Evolutionary conservation across 108 stramenopile species (phyloP).

Genomic region (Aureococcus anophagefferens): DNA sequence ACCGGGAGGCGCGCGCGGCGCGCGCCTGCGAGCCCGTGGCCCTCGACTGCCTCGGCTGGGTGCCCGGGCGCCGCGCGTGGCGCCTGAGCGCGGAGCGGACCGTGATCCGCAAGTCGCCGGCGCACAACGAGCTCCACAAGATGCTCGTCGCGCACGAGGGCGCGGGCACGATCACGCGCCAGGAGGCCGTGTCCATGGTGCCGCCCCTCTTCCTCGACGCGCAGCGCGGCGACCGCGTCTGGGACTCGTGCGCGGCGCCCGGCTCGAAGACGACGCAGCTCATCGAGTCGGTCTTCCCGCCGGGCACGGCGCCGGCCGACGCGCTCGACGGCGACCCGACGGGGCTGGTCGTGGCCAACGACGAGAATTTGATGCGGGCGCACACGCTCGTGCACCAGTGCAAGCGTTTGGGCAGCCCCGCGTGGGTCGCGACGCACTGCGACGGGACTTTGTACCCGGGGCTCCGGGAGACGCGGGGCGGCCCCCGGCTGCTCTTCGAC

Average conservation of each 20-base stretch:
- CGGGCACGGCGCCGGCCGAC: conserved; percentile 49
- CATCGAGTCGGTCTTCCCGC: conserved; percentile 71
- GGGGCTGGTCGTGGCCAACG: conserved; percentile 55
- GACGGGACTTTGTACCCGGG: conserved; percentile 77
- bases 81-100: background rate
- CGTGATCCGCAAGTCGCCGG: background rate
- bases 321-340: conserved; percentile 34
- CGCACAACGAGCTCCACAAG: background rate
- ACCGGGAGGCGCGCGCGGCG: background rate
- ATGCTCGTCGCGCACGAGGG: background rate
- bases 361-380: conserved; percentile 40
- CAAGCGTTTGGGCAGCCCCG: conserved; percentile 46
- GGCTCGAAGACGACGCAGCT: conserved; percentile 95
- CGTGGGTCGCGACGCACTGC: conserved; percentile 73
- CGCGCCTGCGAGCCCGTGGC: background rate
- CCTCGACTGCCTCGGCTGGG: background rate
- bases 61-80: background rate
- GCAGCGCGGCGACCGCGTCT: conserved; percentile 63
- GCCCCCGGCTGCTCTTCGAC: conserved; percentile 52
- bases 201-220: conserved; percentile 88
- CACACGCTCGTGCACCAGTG: conserved; percentile 55
- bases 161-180: conserved; percentile 59
- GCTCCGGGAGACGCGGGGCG: background rate
- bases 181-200: conserved; percentile 97
- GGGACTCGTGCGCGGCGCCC: conserved; percentile 97